Evolutionary conservation across 2,329 filamentous ascomycete species (phyloP).

Genomic region (Parascedosporium putredinis): DNA sequence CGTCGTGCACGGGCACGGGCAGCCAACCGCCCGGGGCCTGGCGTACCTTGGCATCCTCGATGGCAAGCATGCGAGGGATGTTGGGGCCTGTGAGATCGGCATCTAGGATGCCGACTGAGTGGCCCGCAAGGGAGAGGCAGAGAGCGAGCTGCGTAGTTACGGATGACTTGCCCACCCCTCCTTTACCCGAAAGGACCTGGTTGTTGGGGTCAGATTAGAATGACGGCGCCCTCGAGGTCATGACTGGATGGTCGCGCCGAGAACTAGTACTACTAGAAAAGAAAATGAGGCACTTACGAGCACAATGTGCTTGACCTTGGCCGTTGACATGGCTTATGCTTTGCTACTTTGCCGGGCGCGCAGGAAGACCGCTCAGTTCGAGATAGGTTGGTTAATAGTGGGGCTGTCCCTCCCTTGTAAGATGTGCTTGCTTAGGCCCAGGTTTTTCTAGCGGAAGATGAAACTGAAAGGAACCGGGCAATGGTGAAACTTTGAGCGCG

Average conservation of each 20-base stretch:
- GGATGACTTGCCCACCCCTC: slow-evolving; percentile 94
- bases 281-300: slow-evolving; percentile 40
- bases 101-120: slow-evolving; percentile 89
- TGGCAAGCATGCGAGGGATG: slow-evolving; percentile 87
- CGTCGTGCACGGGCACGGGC: slow-evolving; percentile 71
- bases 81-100: slow-evolving; percentile 94
- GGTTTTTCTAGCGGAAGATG: background rate
- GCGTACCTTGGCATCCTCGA: slow-evolving; percentile 80
- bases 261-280: background rate
- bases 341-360: background rate
- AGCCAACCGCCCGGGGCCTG: slow-evolving; percentile 90
- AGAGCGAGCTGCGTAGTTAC: slow-evolving; percentile 95
- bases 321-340: slow-evolving; percentile 12
- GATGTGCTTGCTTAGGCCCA: background rate
- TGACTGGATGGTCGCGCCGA: too few relatives aligned
- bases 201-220: too few relatives aligned
- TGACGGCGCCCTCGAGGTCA: too few relatives aligned
- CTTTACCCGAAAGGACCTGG: slow-evolving; percentile 87
- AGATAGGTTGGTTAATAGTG: background rate
- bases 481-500: background rate
- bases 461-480: background rate
- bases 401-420: background rate
- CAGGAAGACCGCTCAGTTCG: too few relatives aligned
- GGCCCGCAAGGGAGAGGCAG: slow-evolving; percentile 72
- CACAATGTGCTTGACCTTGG: slow-evolving; percentile 64